These are phyloP conservation scores for Penicillium crustosum DNA, from an alignment of 2,329 filamentous ascomycete species.

Conservation along the genomic window DNA sequence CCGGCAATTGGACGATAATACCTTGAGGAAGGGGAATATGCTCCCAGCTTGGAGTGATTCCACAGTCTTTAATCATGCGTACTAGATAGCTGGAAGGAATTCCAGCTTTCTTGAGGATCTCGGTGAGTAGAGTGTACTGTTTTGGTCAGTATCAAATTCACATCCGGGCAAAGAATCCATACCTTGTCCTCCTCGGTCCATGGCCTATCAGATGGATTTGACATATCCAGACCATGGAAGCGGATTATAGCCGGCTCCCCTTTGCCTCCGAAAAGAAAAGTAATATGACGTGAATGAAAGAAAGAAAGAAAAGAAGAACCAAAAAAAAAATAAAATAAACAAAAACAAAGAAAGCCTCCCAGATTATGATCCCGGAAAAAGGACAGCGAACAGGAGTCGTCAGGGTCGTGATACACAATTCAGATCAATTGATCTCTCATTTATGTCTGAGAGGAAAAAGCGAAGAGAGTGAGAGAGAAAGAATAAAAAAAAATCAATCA, in stretches of 20 bases:
- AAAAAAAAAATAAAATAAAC: slow-evolving; percentile 10
- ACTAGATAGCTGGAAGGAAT: slow-evolving; percentile 40
- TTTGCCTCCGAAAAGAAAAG: slow-evolving; percentile 16
- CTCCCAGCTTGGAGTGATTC: slow-evolving; percentile 39
- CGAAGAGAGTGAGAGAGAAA: slow-evolving; percentile 14
- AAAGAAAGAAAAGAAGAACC: slow-evolving; percentile 9
- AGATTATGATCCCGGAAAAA: slow-evolving; percentile 21
- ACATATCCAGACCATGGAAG: slow-evolving; percentile 46
- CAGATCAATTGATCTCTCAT: slow-evolving; percentile 25
- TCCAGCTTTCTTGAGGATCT: slow-evolving; percentile 44
- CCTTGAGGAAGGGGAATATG: slow-evolving; percentile 47
- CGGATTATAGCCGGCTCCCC: slow-evolving; percentile 18
- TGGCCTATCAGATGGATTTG: slow-evolving; percentile 43
- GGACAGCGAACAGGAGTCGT: slow-evolving; percentile 17
- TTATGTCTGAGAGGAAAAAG: slow-evolving; percentile 5
- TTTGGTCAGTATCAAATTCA: slow-evolving; percentile 11
- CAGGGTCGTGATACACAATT: slow-evolving; percentile 10
- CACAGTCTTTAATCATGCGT: slow-evolving; percentile 40
- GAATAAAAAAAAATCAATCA: slow-evolving; percentile 15
- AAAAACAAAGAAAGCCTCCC: slow-evolving; percentile 33
- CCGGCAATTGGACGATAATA: slow-evolving; percentile 25
- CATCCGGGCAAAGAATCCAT: slow-evolving; percentile 18
- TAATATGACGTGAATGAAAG: slow-evolving; percentile 15
- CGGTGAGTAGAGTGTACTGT: slow-evolving; percentile 44
- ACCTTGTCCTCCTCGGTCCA: slow-evolving; percentile 51